These are phyloP conservation scores for Pythium vanterpoolii DNA, from an alignment of 352 stramenopile genomes.

Conservation along the genomic window DNA sequence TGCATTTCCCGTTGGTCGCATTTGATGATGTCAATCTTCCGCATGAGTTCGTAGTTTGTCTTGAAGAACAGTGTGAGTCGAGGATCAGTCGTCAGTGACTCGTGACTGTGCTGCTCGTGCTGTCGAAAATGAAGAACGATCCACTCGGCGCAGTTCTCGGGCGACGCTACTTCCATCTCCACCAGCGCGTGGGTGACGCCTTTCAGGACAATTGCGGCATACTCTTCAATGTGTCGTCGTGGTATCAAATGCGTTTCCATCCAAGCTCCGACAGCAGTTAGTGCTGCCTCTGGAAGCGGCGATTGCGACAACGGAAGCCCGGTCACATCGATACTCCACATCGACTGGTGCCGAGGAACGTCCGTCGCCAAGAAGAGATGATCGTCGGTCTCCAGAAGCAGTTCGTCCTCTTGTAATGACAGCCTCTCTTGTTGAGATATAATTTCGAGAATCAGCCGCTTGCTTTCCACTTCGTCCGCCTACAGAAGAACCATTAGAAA, in stretches of 20 bases:
- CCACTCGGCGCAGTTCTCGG: conserved; percentile 40
- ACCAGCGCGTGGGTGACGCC: conserved; percentile 37
- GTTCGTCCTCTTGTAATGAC: conserved; percentile 34
- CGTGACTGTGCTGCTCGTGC: not conserved
- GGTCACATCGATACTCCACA: conserved; percentile 47
- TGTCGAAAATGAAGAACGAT: conserved; percentile 38
- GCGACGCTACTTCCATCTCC: conserved; percentile 34
- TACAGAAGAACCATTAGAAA: not conserved
- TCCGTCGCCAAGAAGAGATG: conserved; percentile 38
- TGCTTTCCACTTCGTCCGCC: conserved; percentile 41
- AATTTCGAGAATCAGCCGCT: conserved; percentile 43
- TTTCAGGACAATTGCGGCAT: conserved; percentile 39
- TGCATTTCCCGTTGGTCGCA: conserved; percentile 39
- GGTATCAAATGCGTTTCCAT: conserved; percentile 16
- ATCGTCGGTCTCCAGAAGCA: conserved; percentile 30
- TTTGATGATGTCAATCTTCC: conserved; percentile 53
- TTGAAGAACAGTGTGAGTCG: conserved; percentile 38
- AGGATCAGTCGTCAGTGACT: not conserved
- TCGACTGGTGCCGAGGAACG: conserved; percentile 27
- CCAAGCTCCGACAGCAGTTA: conserved; percentile 16
- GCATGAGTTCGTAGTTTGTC: conserved; percentile 59
- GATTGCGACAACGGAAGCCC: conserved; percentile 25
- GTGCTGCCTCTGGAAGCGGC: not conserved
- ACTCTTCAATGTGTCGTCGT: conserved; percentile 43
- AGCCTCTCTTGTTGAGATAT: conserved; percentile 34